Conservation (phyloP, 2,329 filamentous ascomycete genomes). For the Alternaria brassicicola region DNA sequence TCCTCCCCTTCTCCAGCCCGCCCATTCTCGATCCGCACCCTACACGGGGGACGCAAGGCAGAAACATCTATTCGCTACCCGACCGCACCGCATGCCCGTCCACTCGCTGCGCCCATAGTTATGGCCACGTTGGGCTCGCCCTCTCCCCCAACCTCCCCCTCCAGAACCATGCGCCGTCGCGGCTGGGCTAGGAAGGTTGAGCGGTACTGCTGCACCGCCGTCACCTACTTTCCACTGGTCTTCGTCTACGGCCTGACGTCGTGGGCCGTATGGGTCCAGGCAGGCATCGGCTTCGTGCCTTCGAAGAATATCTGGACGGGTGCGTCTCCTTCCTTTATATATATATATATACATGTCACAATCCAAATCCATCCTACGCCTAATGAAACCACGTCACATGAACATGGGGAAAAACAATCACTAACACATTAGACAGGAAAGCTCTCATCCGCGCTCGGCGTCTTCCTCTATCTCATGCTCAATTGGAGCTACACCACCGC, state of each 20-base stretch:
- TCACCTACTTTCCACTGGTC: conserved; percentile 82
- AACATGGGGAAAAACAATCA: background rate
- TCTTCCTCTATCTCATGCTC: conserved; percentile 76
- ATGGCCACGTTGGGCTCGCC: conserved; percentile 51
- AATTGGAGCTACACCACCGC: conserved; percentile 91
- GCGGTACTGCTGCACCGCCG: conserved; percentile 79
- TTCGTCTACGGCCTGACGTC: conserved; percentile 92
- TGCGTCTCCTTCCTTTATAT: conserved; percentile 21
- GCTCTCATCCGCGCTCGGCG: conserved; percentile 65
- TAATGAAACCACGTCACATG: background rate
- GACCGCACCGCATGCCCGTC: conserved; percentile 35
- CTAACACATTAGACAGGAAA: conserved; percentile 44
- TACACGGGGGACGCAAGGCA: conserved; percentile 13
- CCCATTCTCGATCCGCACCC: conserved; percentile 4
- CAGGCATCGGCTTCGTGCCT: conserved; percentile 66
- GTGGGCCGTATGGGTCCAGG: conserved; percentile 90
- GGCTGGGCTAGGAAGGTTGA: conserved; percentile 73
- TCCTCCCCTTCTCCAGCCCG: conserved; percentile 13
- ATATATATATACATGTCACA: background rate
- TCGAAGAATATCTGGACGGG: conserved; percentile 47
- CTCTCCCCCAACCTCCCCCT: conserved; percentile 48
- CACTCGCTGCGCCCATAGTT: conserved; percentile 23
- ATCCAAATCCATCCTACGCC: background rate
- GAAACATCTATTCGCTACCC: conserved; percentile 11
- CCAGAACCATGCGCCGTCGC: conserved; percentile 47